A percentile compares a stretch with the other conserved stretches of the same genome.
phyloP scores from a whole-genome alignment of 768 basidiomycete species.

The Holtermannia corniformis region DNA sequence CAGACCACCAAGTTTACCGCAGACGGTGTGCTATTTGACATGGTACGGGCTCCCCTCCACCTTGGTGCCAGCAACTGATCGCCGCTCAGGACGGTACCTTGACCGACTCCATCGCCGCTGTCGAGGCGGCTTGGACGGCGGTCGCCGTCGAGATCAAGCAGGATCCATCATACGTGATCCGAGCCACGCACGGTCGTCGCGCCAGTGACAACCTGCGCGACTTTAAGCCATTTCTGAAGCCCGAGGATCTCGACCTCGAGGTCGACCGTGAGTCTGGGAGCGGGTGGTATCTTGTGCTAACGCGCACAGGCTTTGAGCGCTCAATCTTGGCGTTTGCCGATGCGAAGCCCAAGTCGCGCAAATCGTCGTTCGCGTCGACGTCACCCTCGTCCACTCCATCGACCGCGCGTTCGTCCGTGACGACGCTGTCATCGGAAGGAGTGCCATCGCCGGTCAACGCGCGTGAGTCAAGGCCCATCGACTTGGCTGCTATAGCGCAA shows the following conservation, averaged over 20 bases:
- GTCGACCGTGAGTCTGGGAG: constrained; percentile 26
- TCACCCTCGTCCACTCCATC: too few relatives aligned
- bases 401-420: constrained; percentile 1
- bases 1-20: constrained; percentile 18
- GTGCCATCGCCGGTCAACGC: too few relatives aligned
- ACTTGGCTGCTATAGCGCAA: too few relatives aligned
- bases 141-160: constrained; percentile 61
- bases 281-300: not conserved
- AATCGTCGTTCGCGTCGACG: constrained; percentile 9
- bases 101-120: constrained; percentile 63
- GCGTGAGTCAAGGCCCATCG: too few relatives aligned
- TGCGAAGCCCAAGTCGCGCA: constrained; percentile 20
- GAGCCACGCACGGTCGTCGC: constrained; percentile 67
- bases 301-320: constrained; percentile 15
- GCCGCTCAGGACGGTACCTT: constrained; percentile 50
- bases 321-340: constrained; percentile 28
- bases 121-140: constrained; percentile 66
- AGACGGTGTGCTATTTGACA: constrained; percentile 34
- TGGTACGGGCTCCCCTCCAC: constrained; percentile 12
- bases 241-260: constrained; percentile 22
- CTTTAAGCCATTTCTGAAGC: constrained; percentile 33
- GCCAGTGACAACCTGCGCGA: constrained; percentile 61
- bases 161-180: constrained; percentile 59
- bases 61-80: not conserved
- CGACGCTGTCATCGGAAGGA: constrained; percentile 4